Percentiles rank a stretch among this genome's conserved stretches.
These are phyloP conservation scores for Aegilops bicornis DNA, from an alignment of 176 grass and related monocot species.

Conservation along the genomic window DNA sequence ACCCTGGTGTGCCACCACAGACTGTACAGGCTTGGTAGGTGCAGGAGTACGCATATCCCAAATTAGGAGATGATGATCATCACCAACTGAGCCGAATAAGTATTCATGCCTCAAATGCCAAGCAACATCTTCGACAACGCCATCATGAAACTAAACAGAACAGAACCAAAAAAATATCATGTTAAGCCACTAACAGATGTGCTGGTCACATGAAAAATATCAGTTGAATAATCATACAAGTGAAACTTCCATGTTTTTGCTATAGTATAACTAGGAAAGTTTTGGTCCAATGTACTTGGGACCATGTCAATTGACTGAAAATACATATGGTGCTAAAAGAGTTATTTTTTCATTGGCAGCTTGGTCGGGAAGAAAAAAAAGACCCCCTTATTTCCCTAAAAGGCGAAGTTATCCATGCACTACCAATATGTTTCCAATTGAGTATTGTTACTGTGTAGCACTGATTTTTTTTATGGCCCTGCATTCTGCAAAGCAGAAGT, in stretches of 20 bases:
- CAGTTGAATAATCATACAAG: not conserved
- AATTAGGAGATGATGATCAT: no score
- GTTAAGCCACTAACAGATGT: slow-evolving; percentile 4
- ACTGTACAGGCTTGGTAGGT: no score
- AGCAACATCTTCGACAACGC: slow-evolving; percentile 98
- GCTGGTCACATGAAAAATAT: not conserved
- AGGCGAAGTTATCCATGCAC: not conserved
- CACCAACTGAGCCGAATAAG: slow-evolving; percentile 94
- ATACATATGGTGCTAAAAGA: not conserved
- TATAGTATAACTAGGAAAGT: not conserved
- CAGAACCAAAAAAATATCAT: slow-evolving; percentile 22
- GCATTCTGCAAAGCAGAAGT: not conserved
- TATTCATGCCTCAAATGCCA: slow-evolving; percentile 95
- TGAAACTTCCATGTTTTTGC: not conserved
- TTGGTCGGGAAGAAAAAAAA: not conserved
- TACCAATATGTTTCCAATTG: not conserved
- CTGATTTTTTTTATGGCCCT: not conserved
- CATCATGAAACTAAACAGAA: slow-evolving; percentile 71
- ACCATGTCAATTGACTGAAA: not conserved
- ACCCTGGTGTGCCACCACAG: no score
- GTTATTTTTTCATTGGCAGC: not conserved
- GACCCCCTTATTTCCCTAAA: not conserved
- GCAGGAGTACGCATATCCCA: no score
- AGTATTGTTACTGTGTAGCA: not conserved
- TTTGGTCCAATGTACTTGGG: not conserved